Percentiles rank a stretch among this genome's conserved stretches.
These are phyloP conservation scores for Leishmania martiniquensis DNA, from an alignment of 208 protist species.

Conservation along the genomic window DNA sequence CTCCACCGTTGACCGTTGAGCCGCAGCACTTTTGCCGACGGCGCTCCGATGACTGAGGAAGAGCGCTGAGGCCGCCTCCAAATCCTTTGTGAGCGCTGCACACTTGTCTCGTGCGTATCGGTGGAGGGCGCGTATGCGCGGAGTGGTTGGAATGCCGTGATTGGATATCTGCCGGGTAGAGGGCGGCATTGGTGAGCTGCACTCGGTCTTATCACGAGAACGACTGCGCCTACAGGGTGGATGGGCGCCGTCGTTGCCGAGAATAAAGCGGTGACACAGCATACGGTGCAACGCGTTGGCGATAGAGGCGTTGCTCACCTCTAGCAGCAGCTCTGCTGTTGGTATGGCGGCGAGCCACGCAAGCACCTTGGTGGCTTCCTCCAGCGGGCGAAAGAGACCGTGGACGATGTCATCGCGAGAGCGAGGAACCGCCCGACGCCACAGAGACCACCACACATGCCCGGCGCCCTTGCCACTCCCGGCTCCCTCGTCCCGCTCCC, in stretches of 20 bases:
- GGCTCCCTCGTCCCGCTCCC: not conserved
- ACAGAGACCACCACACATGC: conserved; percentile 79
- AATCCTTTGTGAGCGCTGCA: conserved; percentile 39
- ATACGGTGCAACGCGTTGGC: conserved; percentile 64
- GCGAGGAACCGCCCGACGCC: conserved; percentile 59
- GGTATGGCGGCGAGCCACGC: conserved; percentile 58
- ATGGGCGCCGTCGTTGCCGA: conserved; percentile 24
- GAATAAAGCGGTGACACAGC: conserved; percentile 62
- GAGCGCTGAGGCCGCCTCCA: conserved; percentile 40
- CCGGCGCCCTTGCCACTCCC: conserved; percentile 12
- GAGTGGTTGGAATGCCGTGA: conserved; percentile 7
- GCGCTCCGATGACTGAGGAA: conserved; percentile 6
- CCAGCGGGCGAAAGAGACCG: conserved; percentile 43
- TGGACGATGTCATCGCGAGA: conserved; percentile 52
- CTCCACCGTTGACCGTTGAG: conserved; percentile 7
- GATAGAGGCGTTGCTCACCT: conserved; percentile 59
- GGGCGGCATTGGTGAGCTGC: not conserved
- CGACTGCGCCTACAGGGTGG: not conserved
- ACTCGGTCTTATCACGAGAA: not conserved
- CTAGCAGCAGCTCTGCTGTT: conserved; percentile 39
- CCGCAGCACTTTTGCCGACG: not conserved
- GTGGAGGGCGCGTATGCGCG: conserved; percentile 31
- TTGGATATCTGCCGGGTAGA: not conserved
- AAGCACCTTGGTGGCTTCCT: conserved; percentile 51
- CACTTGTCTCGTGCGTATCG: conserved; percentile 40